Percentiles rank a stretch among this genome's conserved stretches.
Evolutionary conservation across 2,329 filamentous ascomycete genomes (phyloP).

Genomic region (Scedosporium boydii): DNA sequence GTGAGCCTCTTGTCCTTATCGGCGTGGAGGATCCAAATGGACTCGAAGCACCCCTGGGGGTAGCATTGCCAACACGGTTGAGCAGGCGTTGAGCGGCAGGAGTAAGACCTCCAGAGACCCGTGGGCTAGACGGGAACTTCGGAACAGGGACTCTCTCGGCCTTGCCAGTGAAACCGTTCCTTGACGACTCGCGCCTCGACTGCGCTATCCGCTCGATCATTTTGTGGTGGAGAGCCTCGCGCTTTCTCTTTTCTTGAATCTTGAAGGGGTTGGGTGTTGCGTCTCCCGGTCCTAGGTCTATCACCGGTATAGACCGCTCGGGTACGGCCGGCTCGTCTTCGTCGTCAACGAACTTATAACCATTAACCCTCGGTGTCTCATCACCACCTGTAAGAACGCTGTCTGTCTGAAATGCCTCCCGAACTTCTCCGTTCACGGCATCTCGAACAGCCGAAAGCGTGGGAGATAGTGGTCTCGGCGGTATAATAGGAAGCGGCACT

Average conservation of each 20-base stretch:
- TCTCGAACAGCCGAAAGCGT: constrained; percentile 77
- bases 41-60: constrained; percentile 24
- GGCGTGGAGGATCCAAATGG: constrained; percentile 28
- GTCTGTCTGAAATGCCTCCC: constrained; percentile 52
- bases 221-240: constrained; percentile 74
- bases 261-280: constrained; percentile 71
- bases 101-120: constrained; percentile 50
- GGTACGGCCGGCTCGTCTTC: constrained; percentile 39
- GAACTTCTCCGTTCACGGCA: constrained; percentile 67
- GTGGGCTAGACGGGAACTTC: constrained; percentile 58
- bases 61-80: constrained; percentile 44
- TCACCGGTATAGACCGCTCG: constrained; percentile 21
- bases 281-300: constrained; percentile 50
- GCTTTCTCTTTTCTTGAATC: constrained; percentile 61
- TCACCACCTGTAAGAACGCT: constrained; percentile 39
- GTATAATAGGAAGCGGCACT: constrained; percentile 42
- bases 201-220: constrained; percentile 78
- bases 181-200: constrained; percentile 55
- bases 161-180: constrained; percentile 50
- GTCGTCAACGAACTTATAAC: constrained; percentile 90
- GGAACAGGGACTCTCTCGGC: constrained; percentile 54
- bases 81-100: constrained; percentile 65
- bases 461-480: constrained; percentile 57
- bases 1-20: constrained; percentile 27
- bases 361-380: constrained; percentile 85